phyloP scores from a whole-genome alignment of 140 eudicot species.

The Oenanthe javanica region DNA sequence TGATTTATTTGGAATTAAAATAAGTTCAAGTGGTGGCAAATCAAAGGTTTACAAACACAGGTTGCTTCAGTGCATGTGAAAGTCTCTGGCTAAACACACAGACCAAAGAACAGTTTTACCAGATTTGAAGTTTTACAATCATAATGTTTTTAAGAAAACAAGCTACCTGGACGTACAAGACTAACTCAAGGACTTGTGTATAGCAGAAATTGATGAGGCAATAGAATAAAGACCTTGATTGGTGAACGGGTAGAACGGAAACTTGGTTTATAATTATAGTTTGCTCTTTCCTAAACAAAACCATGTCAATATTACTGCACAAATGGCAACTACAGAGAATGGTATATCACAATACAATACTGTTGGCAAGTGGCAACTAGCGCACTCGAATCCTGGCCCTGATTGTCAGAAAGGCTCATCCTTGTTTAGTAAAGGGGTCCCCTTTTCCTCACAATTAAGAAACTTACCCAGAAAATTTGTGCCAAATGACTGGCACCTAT shows the following conservation, averaged over 20 bases:
- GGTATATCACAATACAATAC: background rate
- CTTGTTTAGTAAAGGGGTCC: background rate
- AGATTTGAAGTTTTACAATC: background rate
- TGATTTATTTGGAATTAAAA: too few relatives aligned
- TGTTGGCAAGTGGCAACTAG: constrained; percentile 1
- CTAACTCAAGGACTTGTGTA: background rate
- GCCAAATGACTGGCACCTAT: background rate
- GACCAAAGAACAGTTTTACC: background rate
- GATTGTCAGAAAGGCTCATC: too few relatives aligned
- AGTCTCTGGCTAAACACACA: background rate
- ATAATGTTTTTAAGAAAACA: background rate
- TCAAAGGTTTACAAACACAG: background rate
- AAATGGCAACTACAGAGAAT: background rate
- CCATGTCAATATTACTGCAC: background rate
- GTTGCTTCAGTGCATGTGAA: background rate
- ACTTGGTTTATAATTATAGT: background rate
- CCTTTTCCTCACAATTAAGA: background rate
- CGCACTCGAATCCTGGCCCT: background rate
- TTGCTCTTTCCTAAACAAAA: background rate
- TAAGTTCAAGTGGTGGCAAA: background rate
- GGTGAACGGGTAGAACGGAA: background rate
- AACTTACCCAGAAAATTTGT: background rate
- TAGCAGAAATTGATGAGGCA: background rate
- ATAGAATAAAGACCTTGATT: background rate
- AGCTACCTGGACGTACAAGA: background rate